Conservation (phyloP, 2,329 filamentous ascomycete species). For the Fulvia fulva region DNA sequence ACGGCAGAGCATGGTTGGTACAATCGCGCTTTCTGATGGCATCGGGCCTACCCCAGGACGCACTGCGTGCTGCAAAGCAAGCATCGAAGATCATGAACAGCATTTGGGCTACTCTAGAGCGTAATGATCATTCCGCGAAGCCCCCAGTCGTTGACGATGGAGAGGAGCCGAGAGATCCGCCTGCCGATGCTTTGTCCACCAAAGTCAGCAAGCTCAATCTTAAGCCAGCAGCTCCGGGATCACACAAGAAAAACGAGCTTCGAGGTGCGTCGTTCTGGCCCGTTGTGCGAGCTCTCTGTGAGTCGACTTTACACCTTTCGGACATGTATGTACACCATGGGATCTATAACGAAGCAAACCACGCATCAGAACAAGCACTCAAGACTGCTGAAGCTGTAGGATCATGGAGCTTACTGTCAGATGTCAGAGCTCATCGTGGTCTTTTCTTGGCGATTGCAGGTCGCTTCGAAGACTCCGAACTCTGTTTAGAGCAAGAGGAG, state of each 20-base stretch:
- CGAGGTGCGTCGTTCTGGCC: conserved; percentile 72
- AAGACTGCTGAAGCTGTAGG: conserved; percentile 60
- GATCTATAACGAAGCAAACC: conserved; percentile 80
- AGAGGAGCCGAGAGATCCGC: conserved; percentile 9
- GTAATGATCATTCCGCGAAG: background rate
- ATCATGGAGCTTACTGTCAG: conserved; percentile 14
- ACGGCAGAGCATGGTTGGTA: conserved; percentile 29
- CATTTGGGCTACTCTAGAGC: conserved; percentile 27
- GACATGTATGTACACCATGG: conserved; percentile 78
- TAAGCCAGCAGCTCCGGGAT: conserved; percentile 26
- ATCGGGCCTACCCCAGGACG: conserved; percentile 16
- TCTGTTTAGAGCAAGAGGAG: conserved; percentile 22
- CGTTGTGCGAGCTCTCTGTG: conserved; percentile 69
- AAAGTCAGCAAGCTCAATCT: conserved; percentile 34
- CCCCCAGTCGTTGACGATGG: background rate
- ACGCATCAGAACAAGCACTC: conserved; percentile 79
- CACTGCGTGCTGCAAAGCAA: conserved; percentile 28
- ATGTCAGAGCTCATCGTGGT: conserved; percentile 21
- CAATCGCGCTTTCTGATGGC: conserved; percentile 23
- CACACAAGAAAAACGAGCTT: conserved; percentile 30
- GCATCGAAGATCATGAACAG: conserved; percentile 27
- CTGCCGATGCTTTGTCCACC: conserved; percentile 17
- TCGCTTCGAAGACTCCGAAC: conserved; percentile 28
- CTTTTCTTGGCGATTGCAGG: conserved; percentile 24
- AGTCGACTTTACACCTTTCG: conserved; percentile 68